These are phyloP conservation scores for Spiromastix sp. DNA, from an alignment of 2,329 filamentous ascomycete species.

Conservation along the genomic window DNA sequence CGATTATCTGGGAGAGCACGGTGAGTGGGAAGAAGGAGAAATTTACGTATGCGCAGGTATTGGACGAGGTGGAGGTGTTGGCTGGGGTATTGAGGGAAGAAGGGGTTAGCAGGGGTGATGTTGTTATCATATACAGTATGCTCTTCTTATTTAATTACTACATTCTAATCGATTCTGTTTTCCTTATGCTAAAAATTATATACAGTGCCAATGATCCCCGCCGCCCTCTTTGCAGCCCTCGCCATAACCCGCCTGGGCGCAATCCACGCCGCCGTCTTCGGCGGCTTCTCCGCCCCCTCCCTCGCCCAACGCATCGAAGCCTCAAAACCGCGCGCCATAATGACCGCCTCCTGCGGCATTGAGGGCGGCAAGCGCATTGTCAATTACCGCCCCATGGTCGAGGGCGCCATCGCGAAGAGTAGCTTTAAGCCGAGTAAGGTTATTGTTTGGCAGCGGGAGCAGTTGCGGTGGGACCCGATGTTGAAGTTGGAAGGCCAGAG, in stretches of 20 bases:
- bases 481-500: conserved; percentile 57
- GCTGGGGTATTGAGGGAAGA: conserved; percentile 74
- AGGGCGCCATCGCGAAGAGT: conserved; percentile 59
- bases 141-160: conserved; percentile 8
- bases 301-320: conserved; percentile 84
- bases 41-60: conserved; percentile 64
- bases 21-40: conserved; percentile 63
- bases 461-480: conserved; percentile 64
- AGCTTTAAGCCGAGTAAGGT: conserved; percentile 61
- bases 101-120: conserved; percentile 72
- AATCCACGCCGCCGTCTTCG: conserved; percentile 86
- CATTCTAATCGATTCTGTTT: background rate
- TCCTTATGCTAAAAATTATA: background rate
- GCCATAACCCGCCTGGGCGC: conserved; percentile 74
- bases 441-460: conserved; percentile 74
- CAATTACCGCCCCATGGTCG: conserved; percentile 66
- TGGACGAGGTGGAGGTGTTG: conserved; percentile 69
- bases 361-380: conserved; percentile 74
- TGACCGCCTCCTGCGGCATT: conserved; percentile 88
- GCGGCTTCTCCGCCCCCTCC: conserved; percentile 73
- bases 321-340: conserved; percentile 60
- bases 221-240: conserved; percentile 75
- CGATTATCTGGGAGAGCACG: conserved; percentile 81
- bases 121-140: conserved; percentile 81
- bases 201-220: conserved; percentile 88